Evolutionary conservation across 257 asterid genomes (phyloP).

Genomic region (Leptodermis oblonga): DNA sequence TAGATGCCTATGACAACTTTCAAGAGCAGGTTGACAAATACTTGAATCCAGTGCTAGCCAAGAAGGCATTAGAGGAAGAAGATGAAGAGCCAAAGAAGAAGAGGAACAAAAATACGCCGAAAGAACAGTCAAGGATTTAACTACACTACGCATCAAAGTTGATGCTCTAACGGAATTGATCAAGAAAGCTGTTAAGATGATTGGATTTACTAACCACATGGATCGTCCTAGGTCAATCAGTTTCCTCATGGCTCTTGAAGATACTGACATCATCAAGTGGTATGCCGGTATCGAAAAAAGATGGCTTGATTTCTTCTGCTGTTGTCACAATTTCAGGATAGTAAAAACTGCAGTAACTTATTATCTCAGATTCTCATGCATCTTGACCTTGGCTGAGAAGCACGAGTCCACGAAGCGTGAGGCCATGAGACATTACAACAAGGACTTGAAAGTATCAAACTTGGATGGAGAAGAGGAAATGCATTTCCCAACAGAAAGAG

Average conservation of each 20-base stretch:
- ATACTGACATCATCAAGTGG: slow-evolving; percentile 77
- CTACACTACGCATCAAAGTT: slow-evolving; percentile 60
- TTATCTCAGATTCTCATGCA: slow-evolving; percentile 83
- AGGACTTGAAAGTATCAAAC: slow-evolving; percentile 56
- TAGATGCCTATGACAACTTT: slow-evolving; percentile 67
- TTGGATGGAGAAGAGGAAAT: slow-evolving; percentile 33
- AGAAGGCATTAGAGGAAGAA: slow-evolving; percentile 54
- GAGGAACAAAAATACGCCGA: slow-evolving; percentile 61
- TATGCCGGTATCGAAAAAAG: slow-evolving; percentile 89
- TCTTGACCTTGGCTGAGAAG: slow-evolving; percentile 80
- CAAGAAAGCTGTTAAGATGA: slow-evolving; percentile 52
- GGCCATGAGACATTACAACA: slow-evolving; percentile 67
- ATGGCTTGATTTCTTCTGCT: slow-evolving; percentile 78
- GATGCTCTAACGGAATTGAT: slow-evolving; percentile 75
- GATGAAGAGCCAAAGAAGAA: slow-evolving; percentile 52
- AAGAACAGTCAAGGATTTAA: slow-evolving; percentile 63
- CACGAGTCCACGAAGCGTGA: slow-evolving; percentile 82
- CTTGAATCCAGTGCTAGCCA: slow-evolving; percentile 66
- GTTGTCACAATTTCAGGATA: slow-evolving; percentile 78
- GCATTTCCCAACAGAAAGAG: slow-evolving; percentile 78
- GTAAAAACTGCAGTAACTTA: slow-evolving; percentile 62
- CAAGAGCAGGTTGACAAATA: slow-evolving; percentile 64
- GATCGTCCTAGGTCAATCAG: slow-evolving; percentile 91
- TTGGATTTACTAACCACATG: slow-evolving; percentile 81
- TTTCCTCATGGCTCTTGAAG: slow-evolving; percentile 74